phyloP scores from a whole-genome alignment of 768 basidiomycete genomes.

The Neoboletus subvelutipes region DNA sequence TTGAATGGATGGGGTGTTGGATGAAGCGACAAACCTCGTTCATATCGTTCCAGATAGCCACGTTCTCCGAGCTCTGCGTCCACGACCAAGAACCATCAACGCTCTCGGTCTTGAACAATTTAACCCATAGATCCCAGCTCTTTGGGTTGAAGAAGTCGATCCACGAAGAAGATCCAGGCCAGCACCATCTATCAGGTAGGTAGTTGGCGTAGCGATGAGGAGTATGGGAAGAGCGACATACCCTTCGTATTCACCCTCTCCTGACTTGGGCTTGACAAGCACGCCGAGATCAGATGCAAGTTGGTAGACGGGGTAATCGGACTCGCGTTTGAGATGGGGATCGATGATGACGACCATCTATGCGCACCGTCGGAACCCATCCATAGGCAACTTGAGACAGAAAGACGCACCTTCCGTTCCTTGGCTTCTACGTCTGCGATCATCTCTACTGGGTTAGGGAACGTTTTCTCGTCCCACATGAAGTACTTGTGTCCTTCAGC shows the following conservation, averaged over 20 bases:
- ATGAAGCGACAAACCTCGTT: slow-evolving; percentile 70
- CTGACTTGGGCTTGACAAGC: slow-evolving; percentile 79
- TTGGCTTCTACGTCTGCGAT: slow-evolving; percentile 80
- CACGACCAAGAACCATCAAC: slow-evolving; percentile 65
- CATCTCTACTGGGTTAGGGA: slow-evolving; percentile 96
- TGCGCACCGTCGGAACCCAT: background rate
- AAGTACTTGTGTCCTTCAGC: slow-evolving; percentile 94
- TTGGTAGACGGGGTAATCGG: slow-evolving; percentile 79
- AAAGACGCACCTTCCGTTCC: slow-evolving; percentile 69
- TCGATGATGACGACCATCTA: slow-evolving; percentile 99
- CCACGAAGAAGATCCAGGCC: slow-evolving; percentile 96
- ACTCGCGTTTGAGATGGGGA: slow-evolving; percentile 87
- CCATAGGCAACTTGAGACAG: background rate
- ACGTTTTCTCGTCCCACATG: slow-evolving; percentile 90
- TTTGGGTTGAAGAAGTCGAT: slow-evolving; percentile 94
- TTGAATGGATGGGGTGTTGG: background rate
- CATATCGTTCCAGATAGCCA: slow-evolving; percentile 99
- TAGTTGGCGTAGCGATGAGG: background rate
- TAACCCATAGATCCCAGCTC: slow-evolving; percentile 89
- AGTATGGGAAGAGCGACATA: slow-evolving; percentile 3
- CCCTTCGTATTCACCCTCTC: slow-evolving; percentile 87
- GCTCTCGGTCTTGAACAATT: slow-evolving; percentile 67
- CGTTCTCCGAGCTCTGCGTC: slow-evolving; percentile 75
- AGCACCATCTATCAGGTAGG: slow-evolving; percentile 68
- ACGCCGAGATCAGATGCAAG: slow-evolving; percentile 80